Percentiles rank a stretch among this genome's conserved stretches.
Conservation (phyloP, 2,329 filamentous ascomycete genomes). For the Ophiognomonia clavigignenti-juglandacearum region DNA sequence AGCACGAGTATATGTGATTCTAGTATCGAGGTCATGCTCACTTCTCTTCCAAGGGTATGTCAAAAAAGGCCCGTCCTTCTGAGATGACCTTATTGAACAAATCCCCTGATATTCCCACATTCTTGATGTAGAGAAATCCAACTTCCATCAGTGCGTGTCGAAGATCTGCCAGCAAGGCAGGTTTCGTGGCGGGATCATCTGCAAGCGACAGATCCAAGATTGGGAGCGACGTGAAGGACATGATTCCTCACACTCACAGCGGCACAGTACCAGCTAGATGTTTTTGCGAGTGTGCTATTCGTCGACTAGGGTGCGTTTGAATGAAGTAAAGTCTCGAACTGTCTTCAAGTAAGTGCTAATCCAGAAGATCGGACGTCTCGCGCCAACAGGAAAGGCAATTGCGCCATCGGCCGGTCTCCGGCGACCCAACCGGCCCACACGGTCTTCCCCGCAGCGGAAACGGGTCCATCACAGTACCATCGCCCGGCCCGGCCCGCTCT, state of each 20-base stretch:
- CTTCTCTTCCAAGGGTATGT: slow-evolving; percentile 73
- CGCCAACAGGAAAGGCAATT: neutral
- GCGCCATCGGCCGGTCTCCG: neutral
- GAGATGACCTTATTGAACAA: slow-evolving; percentile 61
- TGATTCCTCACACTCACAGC: slow-evolving; percentile 28
- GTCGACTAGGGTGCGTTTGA: no score
- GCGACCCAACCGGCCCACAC: no score
- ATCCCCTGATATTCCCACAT: slow-evolving; percentile 65
- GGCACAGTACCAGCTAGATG: no score
- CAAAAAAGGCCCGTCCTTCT: slow-evolving; percentile 70
- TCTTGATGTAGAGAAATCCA: slow-evolving; percentile 83
- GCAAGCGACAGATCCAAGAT: slow-evolving; percentile 71
- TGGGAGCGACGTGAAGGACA: slow-evolving; percentile 72
- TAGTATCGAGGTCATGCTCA: slow-evolving; percentile 3
- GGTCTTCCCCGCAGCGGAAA: neutral
- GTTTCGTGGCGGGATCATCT: slow-evolving; percentile 59
- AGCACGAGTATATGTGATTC: neutral
- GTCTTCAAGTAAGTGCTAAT: no score
- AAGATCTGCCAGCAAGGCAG: slow-evolving; percentile 64
- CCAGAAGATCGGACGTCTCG: neutral
- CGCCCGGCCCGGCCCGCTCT: neutral
- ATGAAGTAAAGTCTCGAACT: no score
- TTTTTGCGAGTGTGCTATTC: no score
- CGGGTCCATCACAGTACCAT: neutral
- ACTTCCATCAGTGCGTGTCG: slow-evolving; percentile 76